Evolutionary conservation across 148 eudicot genomes (phyloP).

Genomic region (Rhododendron henanense): DNA sequence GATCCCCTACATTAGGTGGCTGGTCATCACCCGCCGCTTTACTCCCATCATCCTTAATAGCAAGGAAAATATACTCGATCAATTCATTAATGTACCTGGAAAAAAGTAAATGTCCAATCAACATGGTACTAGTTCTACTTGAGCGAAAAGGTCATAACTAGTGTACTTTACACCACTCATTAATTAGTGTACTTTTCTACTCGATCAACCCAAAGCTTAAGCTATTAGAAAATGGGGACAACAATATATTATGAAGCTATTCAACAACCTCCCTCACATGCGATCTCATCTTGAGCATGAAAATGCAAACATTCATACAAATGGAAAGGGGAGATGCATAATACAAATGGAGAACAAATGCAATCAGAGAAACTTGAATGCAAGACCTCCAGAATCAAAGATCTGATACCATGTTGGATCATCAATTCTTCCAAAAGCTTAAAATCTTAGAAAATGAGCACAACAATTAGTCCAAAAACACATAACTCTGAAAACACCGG

Average conservation of each 20-base stretch:
- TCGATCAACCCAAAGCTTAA: neutral
- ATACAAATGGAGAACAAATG: neutral
- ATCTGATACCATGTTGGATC: neutral
- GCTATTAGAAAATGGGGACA: neutral
- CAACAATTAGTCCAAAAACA: neutral
- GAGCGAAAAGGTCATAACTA: neutral
- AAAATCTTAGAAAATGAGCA: neutral
- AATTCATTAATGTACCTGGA: slow-evolving; percentile 84
- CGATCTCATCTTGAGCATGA: neutral
- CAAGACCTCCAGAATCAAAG: neutral
- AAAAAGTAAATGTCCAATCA: slow-evolving; percentile 7
- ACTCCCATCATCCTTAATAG: slow-evolving; percentile 39
- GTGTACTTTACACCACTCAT: neutral
- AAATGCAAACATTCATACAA: neutral
- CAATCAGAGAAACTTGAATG: neutral
- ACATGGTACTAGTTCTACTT: neutral
- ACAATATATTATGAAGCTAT: neutral
- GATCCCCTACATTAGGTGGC: slow-evolving; percentile 34
- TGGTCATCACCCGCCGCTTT: slow-evolving; percentile 44
- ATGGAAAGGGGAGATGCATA: neutral
- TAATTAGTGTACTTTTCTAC: neutral
- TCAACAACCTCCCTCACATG: neutral
- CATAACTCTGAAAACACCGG: neutral
- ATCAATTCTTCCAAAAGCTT: neutral
- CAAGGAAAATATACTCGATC: slow-evolving; percentile 69